Evolutionary conservation across 2,329 filamentous ascomycete genomes (phyloP).

Genomic region (Ambrosiella cleistominuta): DNA sequence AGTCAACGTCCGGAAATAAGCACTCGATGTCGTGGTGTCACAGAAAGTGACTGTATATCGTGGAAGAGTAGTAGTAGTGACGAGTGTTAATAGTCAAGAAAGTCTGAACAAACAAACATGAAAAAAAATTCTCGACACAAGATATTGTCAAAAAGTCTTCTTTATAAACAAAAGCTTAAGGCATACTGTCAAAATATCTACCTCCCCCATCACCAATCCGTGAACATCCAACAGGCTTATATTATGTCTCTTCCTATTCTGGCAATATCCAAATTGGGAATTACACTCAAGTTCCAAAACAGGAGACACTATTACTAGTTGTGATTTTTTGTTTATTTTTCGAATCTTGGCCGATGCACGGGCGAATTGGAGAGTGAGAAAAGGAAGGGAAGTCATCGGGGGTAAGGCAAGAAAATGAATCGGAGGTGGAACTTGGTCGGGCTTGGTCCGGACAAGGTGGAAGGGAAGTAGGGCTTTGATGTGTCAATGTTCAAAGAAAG

Average conservation of each 20-base stretch:
- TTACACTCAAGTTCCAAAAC: background rate
- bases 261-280: background rate
- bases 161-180: background rate
- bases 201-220: background rate
- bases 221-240: background rate
- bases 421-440: too few species aligned
- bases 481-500: too few species aligned
- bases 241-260: background rate
- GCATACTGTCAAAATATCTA: background rate
- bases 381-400: too few species aligned
- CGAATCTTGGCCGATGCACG: too few species aligned
- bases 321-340: background rate
- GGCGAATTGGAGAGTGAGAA: too few species aligned
- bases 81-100: too few species aligned
- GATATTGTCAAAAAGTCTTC: background rate
- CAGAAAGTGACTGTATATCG: too few species aligned
- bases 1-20: background rate
- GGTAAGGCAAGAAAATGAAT: too few species aligned
- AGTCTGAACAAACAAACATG: background rate
- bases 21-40: too few species aligned
- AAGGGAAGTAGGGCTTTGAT: too few species aligned
- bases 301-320: background rate
- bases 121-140: background rate
- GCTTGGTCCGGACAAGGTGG: too few species aligned
- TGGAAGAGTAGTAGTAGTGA: too few species aligned